Base-by-base conservation (phyloP, 1,284 basidiomycete genomes). In the Polyporus tsugae region DNA sequence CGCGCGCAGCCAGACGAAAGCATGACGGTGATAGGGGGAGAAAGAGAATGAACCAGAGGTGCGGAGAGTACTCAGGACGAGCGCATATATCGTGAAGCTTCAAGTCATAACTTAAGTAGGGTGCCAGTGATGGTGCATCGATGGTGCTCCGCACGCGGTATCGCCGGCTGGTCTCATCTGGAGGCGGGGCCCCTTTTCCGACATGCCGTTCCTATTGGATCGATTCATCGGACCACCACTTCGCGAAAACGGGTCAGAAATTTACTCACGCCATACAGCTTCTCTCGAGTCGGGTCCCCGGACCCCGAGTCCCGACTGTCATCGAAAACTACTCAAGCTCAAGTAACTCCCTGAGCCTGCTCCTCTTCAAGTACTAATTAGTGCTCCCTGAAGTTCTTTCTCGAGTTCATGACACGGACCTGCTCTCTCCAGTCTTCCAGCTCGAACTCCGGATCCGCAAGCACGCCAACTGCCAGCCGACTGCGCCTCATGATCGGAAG, bases 1-100 rank as follows among this genome's bases (percentile, higher is more conserved):
- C 60, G 65, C 36, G 69, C 29, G 33, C 64, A 66, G 15, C 69
- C 65, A 36, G 42, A 62, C 7, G 60, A 44, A 19, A 62, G 60
- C 60, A 62, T 62, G n/a, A n/a, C 25, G 55, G 33, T 38, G 36
- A 19, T 38, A 38, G 35, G 2, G 36, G 10, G 38, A 39, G n/a
- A 22, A 25, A 41, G 58, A 22, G 22, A 60, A 60, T 22, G 17
- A 7, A 6, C 15, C 22, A 9, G 7, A 15, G n/a, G 58, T 19
- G 6, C 4, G 5, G 19, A 58, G 46, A 49, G 22, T 13, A 10
- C 22, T 25, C 46, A 49, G 25, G 46, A 25, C 4, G 55, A 58
- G 35, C 29, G 13, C 52, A 55, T 55, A 55, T 55, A 55, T 35
- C 9, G 46, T 25, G 46, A 4, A 33, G 33, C n/a, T 35, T 55